Evolutionary conservation across 2,329 filamentous ascomycete genomes (phyloP).

Genomic region (Fusarium sp.): DNA sequence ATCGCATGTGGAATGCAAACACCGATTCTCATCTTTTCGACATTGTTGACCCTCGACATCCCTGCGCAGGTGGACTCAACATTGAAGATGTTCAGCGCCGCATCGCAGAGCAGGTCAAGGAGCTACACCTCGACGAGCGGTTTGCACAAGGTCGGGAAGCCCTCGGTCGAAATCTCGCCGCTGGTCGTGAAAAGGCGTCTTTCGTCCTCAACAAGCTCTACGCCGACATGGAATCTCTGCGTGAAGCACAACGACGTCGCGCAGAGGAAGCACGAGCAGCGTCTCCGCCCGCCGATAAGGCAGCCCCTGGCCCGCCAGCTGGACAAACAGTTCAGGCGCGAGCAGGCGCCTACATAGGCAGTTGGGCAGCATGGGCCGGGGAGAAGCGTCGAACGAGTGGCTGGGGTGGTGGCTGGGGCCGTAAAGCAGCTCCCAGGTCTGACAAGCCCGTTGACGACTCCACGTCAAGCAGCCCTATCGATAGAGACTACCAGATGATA

Average conservation of each 20-base stretch:
- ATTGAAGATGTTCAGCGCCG: conserved; percentile 95
- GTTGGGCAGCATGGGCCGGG: conserved; percentile 75
- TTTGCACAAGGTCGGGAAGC: conserved; percentile 85
- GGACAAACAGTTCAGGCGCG: conserved; percentile 59
- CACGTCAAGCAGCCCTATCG: conserved; percentile 50
- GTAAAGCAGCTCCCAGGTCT: conserved; percentile 47
- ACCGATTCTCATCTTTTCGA: conserved; percentile 92
- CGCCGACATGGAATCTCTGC: conserved; percentile 79
- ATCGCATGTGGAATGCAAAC: conserved; percentile 82
- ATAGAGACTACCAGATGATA: conserved; percentile 51
- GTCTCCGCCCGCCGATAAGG: conserved; percentile 10
- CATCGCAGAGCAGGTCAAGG: conserved; percentile 89
- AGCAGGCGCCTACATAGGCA: conserved; percentile 71
- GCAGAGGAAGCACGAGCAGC: conserved; percentile 50
- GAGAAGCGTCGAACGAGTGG: conserved; percentile 74
- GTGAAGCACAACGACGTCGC: conserved; percentile 56
- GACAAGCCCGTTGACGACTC: conserved; percentile 46
- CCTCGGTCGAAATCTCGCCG: conserved; percentile 87
- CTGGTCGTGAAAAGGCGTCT: conserved; percentile 86
- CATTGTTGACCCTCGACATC: conserved; percentile 91
- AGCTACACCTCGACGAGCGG: conserved; percentile 91
- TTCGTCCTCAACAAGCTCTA: conserved; percentile 89
- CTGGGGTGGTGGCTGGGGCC: conserved; percentile 54
- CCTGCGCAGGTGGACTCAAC: conserved; percentile 88
- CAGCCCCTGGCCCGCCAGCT: conserved; percentile 50